Evolutionary conservation across 129 eudicot genomes (phyloP).

Genomic region (Pulicaria dysenterica): DNA sequence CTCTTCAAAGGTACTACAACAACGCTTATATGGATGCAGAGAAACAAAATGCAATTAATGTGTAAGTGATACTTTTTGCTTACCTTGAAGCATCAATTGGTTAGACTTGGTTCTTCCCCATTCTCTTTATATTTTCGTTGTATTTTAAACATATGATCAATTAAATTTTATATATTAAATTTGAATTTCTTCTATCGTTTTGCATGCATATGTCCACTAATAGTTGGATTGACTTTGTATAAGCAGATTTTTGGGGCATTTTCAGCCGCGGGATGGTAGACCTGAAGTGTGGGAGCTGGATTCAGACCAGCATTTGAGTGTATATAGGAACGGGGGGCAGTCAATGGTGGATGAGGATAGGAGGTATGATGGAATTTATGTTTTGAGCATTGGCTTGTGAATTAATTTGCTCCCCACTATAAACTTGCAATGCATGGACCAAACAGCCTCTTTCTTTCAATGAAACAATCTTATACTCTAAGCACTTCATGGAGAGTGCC

Average conservation of each 20-base stretch:
- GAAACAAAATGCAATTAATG: constrained; percentile 81
- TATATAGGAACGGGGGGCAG: constrained; percentile 62
- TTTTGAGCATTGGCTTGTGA: too few species aligned
- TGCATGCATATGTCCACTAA: not conserved
- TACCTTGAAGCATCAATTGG: constrained; percentile 5
- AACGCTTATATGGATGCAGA: constrained; percentile 81
- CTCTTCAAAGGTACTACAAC: constrained; percentile 77
- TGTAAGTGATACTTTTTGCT: constrained; percentile 49
- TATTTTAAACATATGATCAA: not conserved
- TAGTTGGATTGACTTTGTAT: constrained; percentile 24
- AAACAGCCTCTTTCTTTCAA: too few species aligned
- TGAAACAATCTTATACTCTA: too few species aligned
- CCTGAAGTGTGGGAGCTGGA: constrained; percentile 73
- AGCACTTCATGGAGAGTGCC: too few species aligned
- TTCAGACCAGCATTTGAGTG: constrained; percentile 52
- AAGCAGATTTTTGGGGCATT: constrained; percentile 75
- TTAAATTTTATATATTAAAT: not conserved
- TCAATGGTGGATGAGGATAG: constrained; percentile 40
- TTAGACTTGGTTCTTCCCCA: constrained; percentile 15
- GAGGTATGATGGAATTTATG: constrained; percentile 38
- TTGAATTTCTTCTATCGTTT: not conserved
- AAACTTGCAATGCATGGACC: too few species aligned
- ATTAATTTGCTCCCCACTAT: too few species aligned
- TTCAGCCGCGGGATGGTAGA: constrained; percentile 60
- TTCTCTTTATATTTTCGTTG: constrained; percentile 1